phyloP scores from a whole-genome alignment of 2,329 filamentous ascomycete genomes.

The Zasmidium angulare region DNA sequence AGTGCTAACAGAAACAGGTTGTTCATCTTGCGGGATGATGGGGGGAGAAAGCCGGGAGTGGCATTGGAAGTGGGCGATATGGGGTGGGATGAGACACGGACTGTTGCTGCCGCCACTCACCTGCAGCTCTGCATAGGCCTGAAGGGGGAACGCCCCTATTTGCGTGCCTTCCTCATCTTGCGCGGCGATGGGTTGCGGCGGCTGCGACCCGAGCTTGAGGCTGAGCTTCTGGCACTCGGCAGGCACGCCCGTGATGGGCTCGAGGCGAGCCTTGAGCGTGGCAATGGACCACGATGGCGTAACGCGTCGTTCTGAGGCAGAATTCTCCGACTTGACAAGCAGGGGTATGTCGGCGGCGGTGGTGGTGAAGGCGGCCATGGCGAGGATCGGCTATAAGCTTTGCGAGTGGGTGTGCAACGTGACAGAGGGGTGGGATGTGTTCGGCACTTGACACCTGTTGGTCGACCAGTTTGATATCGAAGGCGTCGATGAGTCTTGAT shows the following conservation, averaged over 20 bases:
- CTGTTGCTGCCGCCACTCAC: constrained; percentile 58
- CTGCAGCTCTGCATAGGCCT: constrained; percentile 74
- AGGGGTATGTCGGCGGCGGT: constrained; percentile 72
- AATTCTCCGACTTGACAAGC: constrained; percentile 71
- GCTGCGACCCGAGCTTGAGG: constrained; percentile 65
- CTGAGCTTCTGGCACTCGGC: constrained; percentile 73
- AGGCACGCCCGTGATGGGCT: constrained; percentile 89
- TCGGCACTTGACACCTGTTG: background rate
- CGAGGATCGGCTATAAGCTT: constrained; percentile 1
- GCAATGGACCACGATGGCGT: constrained; percentile 88
- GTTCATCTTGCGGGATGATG: background rate
- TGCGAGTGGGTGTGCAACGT: background rate
- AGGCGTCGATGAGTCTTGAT: background rate
- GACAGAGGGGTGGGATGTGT: background rate
- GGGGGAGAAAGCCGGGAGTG: background rate
- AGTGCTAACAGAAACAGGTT: constrained; percentile 1
- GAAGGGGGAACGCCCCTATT: constrained; percentile 65
- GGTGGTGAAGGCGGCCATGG: constrained; percentile 23
- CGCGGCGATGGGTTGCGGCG: constrained; percentile 65
- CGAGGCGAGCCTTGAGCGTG: constrained; percentile 81
- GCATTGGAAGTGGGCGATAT: constrained; percentile 10
- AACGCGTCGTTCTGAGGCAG: constrained; percentile 83
- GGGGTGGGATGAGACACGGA: constrained; percentile 15
- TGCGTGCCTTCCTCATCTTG: constrained; percentile 69
- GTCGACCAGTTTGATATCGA: too few relatives aligned